Evolutionary conservation across 2,329 filamentous ascomycete genomes (phyloP).

Genomic region (Scopulariopsis brevicaulis): DNA sequence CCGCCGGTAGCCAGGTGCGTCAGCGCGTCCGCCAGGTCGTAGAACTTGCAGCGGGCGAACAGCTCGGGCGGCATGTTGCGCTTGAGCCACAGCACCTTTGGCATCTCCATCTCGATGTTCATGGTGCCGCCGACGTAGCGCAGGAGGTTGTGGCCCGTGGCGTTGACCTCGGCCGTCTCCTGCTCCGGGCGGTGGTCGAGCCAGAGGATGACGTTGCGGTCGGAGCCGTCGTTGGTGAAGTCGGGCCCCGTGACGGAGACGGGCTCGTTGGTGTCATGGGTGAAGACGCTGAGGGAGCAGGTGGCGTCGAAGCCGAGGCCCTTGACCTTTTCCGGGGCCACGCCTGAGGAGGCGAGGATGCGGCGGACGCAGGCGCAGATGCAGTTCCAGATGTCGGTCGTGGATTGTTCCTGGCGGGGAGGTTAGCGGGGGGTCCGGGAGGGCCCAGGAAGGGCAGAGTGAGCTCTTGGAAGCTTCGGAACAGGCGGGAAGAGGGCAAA

Average conservation of each 20-base stretch:
- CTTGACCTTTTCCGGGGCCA: conserved; percentile 63
- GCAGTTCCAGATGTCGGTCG: conserved; percentile 89
- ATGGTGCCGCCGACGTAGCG: conserved; percentile 96
- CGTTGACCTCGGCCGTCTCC: conserved; percentile 90
- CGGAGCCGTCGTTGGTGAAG: conserved; percentile 63
- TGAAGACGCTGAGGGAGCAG: conserved; percentile 92
- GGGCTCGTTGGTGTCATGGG: conserved; percentile 79
- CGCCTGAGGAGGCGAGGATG: conserved; percentile 68
- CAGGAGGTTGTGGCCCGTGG: conserved; percentile 81
- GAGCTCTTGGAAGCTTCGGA: too few species aligned
- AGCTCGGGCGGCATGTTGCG: conserved; percentile 91
- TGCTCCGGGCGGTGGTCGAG: conserved; percentile 86
- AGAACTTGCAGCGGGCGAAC: conserved; percentile 92
- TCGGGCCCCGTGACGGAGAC: conserved; percentile 81
- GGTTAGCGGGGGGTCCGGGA: neutral
- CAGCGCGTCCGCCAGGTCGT: conserved; percentile 84
- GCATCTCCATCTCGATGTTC: conserved; percentile 99
- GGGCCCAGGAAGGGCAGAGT: neutral
- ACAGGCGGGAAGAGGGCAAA: too few species aligned
- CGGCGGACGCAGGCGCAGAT: conserved; percentile 83
- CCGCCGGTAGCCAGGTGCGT: conserved; percentile 90
- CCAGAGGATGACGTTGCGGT: conserved; percentile 95
- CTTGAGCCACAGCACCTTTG: conserved; percentile 96
- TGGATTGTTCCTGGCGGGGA: conserved; percentile 73
- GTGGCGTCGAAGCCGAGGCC: conserved; percentile 97